A percentile compares a stretch with the other conserved stretches of the same genome.
Conservation (phyloP, 305 asterid genomes). For the Nicotiana rustica region DNA sequence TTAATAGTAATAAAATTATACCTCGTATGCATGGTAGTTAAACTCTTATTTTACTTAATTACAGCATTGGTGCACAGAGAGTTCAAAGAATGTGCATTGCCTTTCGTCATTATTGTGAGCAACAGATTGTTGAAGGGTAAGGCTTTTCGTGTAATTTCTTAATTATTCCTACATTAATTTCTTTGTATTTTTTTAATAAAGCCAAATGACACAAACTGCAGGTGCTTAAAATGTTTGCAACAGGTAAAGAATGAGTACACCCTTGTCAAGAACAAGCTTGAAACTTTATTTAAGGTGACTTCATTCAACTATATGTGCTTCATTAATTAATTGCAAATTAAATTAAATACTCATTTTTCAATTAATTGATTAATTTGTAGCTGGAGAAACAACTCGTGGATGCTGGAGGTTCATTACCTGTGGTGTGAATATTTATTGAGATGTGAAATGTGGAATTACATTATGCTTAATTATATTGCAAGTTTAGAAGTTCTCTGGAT, state of each 20-base stretch:
- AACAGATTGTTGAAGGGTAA: constrained; percentile 47
- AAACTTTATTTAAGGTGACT: constrained; percentile 31
- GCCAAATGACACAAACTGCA: neutral
- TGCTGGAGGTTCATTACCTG: constrained; percentile 34
- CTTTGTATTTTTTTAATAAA: neutral
- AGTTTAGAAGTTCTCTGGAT: neutral
- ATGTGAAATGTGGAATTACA: neutral
- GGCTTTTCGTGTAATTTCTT: neutral
- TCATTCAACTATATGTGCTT: neutral
- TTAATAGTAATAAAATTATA: no score
- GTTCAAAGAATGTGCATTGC: constrained; percentile 47
- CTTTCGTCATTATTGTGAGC: constrained; percentile 47
- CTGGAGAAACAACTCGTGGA: constrained; percentile 35
- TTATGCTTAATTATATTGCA: constrained; percentile 3
- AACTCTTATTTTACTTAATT: neutral
- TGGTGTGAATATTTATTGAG: constrained; percentile 20
- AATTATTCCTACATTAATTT: neutral
- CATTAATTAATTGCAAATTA: neutral
- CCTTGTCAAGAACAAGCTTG: constrained; percentile 25
- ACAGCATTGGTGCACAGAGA: constrained; percentile 51
- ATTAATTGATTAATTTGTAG: constrained; percentile 24
- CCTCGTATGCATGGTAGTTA: no score
- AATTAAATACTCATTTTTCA: neutral
- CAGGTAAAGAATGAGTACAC: constrained; percentile 16
- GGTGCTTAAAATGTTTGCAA: constrained; percentile 31